Conservation (phyloP, 441 rosid species). For the Jatropha podagrica region DNA sequence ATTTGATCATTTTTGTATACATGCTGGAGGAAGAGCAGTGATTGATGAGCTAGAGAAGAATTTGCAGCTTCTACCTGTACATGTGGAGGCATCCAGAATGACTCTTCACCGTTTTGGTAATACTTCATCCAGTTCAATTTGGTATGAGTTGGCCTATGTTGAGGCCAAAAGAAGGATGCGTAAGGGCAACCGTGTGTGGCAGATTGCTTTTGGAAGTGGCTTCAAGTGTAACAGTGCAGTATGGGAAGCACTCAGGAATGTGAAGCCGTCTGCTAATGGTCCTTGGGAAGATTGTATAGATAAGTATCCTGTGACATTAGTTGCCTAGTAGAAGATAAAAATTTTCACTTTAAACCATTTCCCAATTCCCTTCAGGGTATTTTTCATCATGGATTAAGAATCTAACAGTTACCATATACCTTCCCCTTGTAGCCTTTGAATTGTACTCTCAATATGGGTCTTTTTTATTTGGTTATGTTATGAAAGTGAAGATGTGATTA, state of each 20-base stretch:
- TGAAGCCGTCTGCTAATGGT: constrained; percentile 45
- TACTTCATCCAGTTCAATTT: constrained; percentile 80
- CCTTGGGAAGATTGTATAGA: constrained; percentile 74
- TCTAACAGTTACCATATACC: constrained; percentile 1
- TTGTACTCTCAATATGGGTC: not conserved
- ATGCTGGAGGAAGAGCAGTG: constrained; percentile 76
- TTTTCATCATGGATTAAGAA: constrained; percentile 13
- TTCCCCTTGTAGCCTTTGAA: not conserved
- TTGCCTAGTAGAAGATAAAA: constrained; percentile 27
- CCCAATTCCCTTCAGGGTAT: constrained; percentile 5
- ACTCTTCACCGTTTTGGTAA: constrained; percentile 75
- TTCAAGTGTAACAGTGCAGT: constrained; percentile 76
- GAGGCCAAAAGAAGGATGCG: constrained; percentile 68
- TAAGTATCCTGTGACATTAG: constrained; percentile 51
- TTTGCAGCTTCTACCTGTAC: constrained; percentile 55
- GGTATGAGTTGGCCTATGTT: constrained; percentile 63
- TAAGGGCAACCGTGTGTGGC: constrained; percentile 58
- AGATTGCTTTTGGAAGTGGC: constrained; percentile 77
- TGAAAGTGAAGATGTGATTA: constrained; percentile 3
- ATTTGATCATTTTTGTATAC: constrained; percentile 77
- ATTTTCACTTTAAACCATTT: not conserved
- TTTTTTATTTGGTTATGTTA: constrained; percentile 11
- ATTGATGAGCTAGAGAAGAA: constrained; percentile 81
- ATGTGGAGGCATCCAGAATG: constrained; percentile 78
- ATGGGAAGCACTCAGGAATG: constrained; percentile 63